These are phyloP conservation scores for Picochlorum costavermella DNA, from an alignment of 139 green algal species.

Conservation along the genomic window DNA sequence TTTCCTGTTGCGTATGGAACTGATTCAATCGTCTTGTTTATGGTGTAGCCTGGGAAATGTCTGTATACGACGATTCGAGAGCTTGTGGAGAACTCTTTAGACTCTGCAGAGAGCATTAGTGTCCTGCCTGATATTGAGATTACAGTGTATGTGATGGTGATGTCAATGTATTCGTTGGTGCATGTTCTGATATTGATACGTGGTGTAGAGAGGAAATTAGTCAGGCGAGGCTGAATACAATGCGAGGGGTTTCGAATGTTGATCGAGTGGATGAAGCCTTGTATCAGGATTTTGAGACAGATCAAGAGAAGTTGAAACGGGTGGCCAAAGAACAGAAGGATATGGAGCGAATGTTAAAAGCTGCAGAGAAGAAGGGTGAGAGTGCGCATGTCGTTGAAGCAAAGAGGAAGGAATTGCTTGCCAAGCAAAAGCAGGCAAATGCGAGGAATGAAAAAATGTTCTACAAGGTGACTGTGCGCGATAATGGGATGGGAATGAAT, in stretches of 20 bases:
- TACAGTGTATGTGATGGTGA: conserved; percentile 13
- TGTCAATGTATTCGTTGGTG: no score
- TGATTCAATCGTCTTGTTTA: conserved; percentile 3
- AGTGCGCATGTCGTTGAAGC: conserved; percentile 28
- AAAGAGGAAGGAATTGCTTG: conserved; percentile 36
- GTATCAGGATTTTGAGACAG: conserved; percentile 88
- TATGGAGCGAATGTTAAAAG: conserved; percentile 62
- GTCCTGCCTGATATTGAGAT: conserved; percentile 70
- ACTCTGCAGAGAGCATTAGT: conserved; percentile 76
- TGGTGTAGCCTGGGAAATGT: conserved; percentile 81
- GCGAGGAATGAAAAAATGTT: conserved; percentile 46
- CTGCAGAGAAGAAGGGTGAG: conserved; percentile 58
- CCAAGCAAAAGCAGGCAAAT: conserved; percentile 17
- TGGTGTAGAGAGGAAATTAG: conserved; percentile 68
- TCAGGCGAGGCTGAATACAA: conserved; percentile 59
- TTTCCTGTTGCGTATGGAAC: neutral
- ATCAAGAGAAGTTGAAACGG: conserved; percentile 66
- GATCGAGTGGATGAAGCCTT: conserved; percentile 75
- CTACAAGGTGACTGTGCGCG: conserved; percentile 66
- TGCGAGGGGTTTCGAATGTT: conserved; percentile 70
- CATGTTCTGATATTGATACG: neutral
- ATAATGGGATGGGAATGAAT: conserved; percentile 92
- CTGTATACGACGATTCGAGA: conserved; percentile 93
- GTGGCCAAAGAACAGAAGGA: conserved; percentile 75
- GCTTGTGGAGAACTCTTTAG: conserved; percentile 91